Evolutionary conservation across 805 yeast species (phyloP).

Genomic region (Candida odintsovae): DNA sequence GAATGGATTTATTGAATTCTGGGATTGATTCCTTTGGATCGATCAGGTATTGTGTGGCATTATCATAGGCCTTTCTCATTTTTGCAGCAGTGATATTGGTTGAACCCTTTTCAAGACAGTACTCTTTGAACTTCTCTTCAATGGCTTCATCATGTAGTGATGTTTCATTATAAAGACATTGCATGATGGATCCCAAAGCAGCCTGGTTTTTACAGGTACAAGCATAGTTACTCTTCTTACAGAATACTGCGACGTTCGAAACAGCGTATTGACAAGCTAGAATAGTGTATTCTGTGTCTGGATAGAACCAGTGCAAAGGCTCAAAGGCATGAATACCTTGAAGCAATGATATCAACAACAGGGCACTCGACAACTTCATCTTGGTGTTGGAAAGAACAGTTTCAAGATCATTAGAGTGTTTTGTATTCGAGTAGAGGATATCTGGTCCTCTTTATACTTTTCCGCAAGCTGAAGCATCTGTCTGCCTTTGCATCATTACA

Average conservation of each 20-base stretch:
- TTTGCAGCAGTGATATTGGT: constrained; percentile 27
- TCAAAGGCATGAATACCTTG: background rate
- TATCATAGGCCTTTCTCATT: constrained; percentile 32
- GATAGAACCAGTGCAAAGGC: background rate
- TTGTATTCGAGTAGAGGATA: too few species aligned
- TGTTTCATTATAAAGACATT: constrained; percentile 22
- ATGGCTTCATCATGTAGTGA: constrained; percentile 5
- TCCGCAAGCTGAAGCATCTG: too few species aligned
- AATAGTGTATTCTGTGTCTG: constrained; percentile 4
- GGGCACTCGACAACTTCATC: too few species aligned
- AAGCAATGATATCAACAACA: too few species aligned
- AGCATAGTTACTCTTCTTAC: constrained; percentile 18
- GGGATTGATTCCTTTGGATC: constrained; percentile 22
- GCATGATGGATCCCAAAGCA: constrained; percentile 24
- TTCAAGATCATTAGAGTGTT: too few species aligned
- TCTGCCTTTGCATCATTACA: background rate
- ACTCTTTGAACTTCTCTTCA: constrained; percentile 20
- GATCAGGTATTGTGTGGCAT: constrained; percentile 38
- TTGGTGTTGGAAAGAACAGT: too few species aligned
- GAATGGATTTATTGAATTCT: constrained; percentile 26
- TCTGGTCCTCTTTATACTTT: too few species aligned
- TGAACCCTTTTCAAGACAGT: constrained; percentile 17
- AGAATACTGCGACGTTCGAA: constrained; percentile 15
- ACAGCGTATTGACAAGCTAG: constrained; percentile 22
- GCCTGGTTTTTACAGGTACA: constrained; percentile 20